A percentile compares a stretch with the other conserved stretches of the same genome.
These are phyloP conservation scores for Pseudogymnoascus verrucosus DNA, from an alignment of 2,329 filamentous ascomycete species.

Conservation along the genomic window DNA sequence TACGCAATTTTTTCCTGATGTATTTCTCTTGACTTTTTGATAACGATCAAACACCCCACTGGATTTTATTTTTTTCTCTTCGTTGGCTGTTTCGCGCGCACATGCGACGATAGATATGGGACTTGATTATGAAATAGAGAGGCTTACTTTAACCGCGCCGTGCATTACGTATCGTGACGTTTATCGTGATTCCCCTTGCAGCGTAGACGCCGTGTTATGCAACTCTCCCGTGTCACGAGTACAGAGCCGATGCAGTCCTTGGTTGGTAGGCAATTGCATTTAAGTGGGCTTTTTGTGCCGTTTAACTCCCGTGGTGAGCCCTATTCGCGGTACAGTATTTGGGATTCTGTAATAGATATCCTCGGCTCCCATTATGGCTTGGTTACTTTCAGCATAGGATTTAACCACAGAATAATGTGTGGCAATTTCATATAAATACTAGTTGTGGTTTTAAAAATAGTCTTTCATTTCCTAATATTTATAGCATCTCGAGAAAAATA, in stretches of 20 bases:
- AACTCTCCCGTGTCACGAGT: background rate
- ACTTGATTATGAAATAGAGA: slow-evolving; percentile 14
- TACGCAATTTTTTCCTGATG: slow-evolving; percentile 29
- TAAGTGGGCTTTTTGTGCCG: background rate
- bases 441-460: background rate
- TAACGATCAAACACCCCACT: slow-evolving; percentile 4
- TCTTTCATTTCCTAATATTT: background rate
- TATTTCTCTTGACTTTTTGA: slow-evolving; percentile 22
- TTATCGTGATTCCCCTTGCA: background rate
- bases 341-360: background rate
- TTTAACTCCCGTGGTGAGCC: background rate
- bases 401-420: background rate
- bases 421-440: background rate
- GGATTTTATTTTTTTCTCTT: background rate
- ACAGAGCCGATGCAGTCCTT: background rate
- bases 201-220: background rate
- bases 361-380: background rate
- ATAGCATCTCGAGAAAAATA: background rate
- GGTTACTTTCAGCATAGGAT: background rate
- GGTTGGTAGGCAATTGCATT: background rate
- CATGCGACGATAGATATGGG: slow-evolving; percentile 10
- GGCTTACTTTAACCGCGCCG: background rate
- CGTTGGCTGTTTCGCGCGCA: slow-evolving; percentile 11
- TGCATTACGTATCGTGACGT: slow-evolving; percentile 2
- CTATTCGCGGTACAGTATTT: background rate